Evolutionary conservation across 345 rosid genomes (phyloP), one percentile per base, ranked within the genome.

Genomic region (Ceriops decandra): DNA sequence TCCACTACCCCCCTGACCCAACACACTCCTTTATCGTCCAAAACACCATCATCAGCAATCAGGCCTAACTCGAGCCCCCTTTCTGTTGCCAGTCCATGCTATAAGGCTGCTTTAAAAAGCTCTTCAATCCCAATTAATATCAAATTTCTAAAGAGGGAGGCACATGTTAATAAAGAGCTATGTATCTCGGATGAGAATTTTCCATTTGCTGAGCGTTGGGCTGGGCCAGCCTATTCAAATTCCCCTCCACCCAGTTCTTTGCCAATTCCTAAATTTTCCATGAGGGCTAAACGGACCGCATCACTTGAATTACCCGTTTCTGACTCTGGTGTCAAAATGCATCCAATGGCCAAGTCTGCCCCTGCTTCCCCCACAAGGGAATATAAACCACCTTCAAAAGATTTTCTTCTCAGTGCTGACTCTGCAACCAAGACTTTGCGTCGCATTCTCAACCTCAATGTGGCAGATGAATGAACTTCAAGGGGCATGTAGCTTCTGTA

Each of bases 141-240:
- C 24, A 83, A 64, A 56, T 21, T 46, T 19, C 64, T 74, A 22
- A 64, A 60, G 64, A 77, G 56, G 57, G 79, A 36, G 51, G 78
- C 66, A 10, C 9, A 73, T 77, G 72, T 74, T 62, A 58, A 17
- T 62, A 85, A 79, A 27, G 88, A 75, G 60, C 27, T 63, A 19
- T 52, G 57, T 30, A 28, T 31, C 22, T 74, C 68, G 56, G 72
- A 35, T 47, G 75, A 49, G 60, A 67, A 72, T 57, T 52, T 85
- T 49, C 77, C 80, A 4, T 88, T 69, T 71, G 85, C 93, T 62
- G 98, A 95, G 80, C 81, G 83, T 19, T 95, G 99, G 99, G 99
- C 98, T 4, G 99, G 99, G 19, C 99, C 99, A 35, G 90, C 99
- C 15, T 91, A 95, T 75, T 95, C 99, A 13, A 91, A 88, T 85